Base-by-base conservation (phyloP, 2,329 filamentous ascomycete species). In the Ascochyta clinopodiicola region DNA sequence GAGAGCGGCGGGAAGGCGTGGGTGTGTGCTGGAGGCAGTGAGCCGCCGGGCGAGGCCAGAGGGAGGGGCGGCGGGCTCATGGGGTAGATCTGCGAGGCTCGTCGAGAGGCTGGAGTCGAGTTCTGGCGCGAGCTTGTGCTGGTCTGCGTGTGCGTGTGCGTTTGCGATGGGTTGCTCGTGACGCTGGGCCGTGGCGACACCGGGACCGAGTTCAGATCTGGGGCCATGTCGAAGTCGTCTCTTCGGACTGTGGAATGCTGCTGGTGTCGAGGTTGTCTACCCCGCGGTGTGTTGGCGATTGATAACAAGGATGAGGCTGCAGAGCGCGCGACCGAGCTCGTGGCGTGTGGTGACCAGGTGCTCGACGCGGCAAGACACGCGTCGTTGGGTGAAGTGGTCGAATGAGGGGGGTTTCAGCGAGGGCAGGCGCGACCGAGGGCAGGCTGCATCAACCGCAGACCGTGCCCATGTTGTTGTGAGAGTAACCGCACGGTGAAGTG, bases 11-110 rank as follows among this genome's bases (percentile, higher is more conserved):
- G 73, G 39, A 75, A 77, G 1, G 71, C 52, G 29, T 71, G 63
- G 59, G 66, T 59, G 44, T 72, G 68, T 10, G 43, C 25, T 52
- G 59, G 43, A 60, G 73, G 46, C 10, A 72, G 50, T 10, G 55
- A 67, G 21, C 72, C 69, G 37, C 73, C 68, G 13, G 76, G 73
- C 3, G 75, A 73, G 15, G 74, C 72, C 12, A 77, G 70, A 34
- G 76, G 77, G 7, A 78, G 71, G 5, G 77, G 74, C 31, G 77
- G 76, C 59, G 78, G 80, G 25, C 72, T 76, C 80, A 82, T 83
- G 48, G 75, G 71, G 57, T 72, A 74, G 60, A 74, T 71, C 59
- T 81, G 80, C 13, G 79, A 80, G 24, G 77, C 56, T 25, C 66
- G 63, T 42, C 66, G 59, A 13, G 66, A 69, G 15, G 60, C 63